Evolutionary conservation across 805 yeast species (phyloP).

Genomic region (Ogataea thermomethanolica): DNA sequence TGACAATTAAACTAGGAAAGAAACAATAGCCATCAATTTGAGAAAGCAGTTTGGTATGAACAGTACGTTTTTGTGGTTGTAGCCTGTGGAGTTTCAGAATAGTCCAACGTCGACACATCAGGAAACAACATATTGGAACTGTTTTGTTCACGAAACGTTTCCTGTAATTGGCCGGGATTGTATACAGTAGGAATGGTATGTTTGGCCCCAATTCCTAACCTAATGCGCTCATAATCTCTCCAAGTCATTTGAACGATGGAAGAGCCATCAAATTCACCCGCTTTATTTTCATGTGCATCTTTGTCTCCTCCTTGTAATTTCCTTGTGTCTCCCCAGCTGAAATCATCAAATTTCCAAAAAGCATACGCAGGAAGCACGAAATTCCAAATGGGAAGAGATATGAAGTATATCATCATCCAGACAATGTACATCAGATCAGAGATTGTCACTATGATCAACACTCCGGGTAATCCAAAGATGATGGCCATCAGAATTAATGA

Average conservation of each 20-base stretch:
- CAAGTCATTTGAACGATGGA: constrained; percentile 88
- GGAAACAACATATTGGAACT: background rate
- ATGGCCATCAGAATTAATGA: constrained; percentile 73
- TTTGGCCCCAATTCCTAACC: constrained; percentile 26
- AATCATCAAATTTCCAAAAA: constrained; percentile 93
- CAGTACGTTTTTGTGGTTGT: constrained; percentile 13
- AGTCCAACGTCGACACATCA: constrained; percentile 9
- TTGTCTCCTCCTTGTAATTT: constrained; percentile 68
- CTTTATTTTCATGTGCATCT: constrained; percentile 62
- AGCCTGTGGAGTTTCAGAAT: constrained; percentile 3
- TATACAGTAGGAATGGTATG: constrained; percentile 28
- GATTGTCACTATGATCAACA: constrained; percentile 76
- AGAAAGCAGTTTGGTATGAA: constrained; percentile 16
- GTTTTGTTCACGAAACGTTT: constrained; percentile 2
- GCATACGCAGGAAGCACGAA: constrained; percentile 83
- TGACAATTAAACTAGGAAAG: constrained; percentile 18
- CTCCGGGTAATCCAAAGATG: constrained; percentile 82
- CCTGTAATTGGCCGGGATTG: constrained; percentile 15
- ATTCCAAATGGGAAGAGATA: constrained; percentile 93
- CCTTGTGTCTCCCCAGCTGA: constrained; percentile 95
- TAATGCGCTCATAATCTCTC: constrained; percentile 86
- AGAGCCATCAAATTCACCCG: constrained; percentile 89
- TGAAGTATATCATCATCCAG: constrained; percentile 75
- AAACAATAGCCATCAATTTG: constrained; percentile 1
- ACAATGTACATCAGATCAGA: constrained; percentile 65